A percentile compares a stretch with the other conserved stretches of the same genome.
phyloP scores from a whole-genome alignment of 768 basidiomycete species.

The Panaeolus papilionaceus region DNA sequence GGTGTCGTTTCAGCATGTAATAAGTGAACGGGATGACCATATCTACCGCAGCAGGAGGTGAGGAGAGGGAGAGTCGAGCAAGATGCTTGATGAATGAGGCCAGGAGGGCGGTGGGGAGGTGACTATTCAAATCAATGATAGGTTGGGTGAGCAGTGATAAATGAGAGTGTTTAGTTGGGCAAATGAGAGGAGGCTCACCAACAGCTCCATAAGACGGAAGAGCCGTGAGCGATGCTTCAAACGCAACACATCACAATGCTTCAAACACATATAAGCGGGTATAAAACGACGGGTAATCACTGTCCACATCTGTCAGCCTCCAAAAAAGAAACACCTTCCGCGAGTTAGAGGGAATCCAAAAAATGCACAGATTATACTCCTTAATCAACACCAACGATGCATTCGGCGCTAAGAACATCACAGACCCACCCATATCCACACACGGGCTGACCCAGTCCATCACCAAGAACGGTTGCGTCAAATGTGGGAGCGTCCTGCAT shows the following conservation, averaged over 20 bases:
- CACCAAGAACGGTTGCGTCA: slow-evolving; percentile 75
- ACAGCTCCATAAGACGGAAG: slow-evolving; percentile 90
- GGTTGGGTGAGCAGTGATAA: background rate
- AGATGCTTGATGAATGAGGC: slow-evolving; percentile 96
- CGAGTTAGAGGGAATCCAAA: background rate
- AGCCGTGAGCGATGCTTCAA: slow-evolving; percentile 93
- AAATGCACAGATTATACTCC: slow-evolving; percentile 83
- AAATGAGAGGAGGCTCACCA: slow-evolving; percentile 56
- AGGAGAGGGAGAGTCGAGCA: slow-evolving; percentile 79
- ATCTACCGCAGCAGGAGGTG: slow-evolving; percentile 90
- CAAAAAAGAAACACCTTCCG: too few species aligned
- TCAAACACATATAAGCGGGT: slow-evolving; percentile 89
- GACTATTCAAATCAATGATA: slow-evolving; percentile 42
- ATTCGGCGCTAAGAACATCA: slow-evolving; percentile 90
- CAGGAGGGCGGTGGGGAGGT: slow-evolving; percentile 86
- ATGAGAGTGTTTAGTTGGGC: background rate
- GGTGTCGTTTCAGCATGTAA: slow-evolving; percentile 92
- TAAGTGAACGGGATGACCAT: slow-evolving; percentile 94
- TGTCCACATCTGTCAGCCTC: slow-evolving; percentile 35
- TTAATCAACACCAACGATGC: slow-evolving; percentile 90
- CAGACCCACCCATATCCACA: slow-evolving; percentile 83
- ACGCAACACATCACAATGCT: slow-evolving; percentile 88
- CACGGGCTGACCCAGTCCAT: slow-evolving; percentile 93
- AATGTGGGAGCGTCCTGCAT: slow-evolving; percentile 77
- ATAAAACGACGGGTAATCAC: slow-evolving; percentile 97